Conservation (phyloP, 2,329 filamentous ascomycete genomes). For the Fusarium lateritium region DNA sequence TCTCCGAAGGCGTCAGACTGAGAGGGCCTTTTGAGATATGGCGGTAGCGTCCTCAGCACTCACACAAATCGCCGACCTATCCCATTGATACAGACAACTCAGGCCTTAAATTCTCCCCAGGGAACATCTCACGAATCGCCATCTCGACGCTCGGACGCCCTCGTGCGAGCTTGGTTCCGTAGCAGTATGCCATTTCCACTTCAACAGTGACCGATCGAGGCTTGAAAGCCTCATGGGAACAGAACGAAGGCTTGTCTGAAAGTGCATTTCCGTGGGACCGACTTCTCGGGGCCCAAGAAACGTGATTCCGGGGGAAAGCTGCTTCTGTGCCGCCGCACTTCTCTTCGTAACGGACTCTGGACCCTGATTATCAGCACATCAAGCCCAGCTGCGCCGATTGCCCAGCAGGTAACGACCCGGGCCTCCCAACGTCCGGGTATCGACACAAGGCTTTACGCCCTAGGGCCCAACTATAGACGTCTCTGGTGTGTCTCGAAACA, state of each 20-base stretch:
- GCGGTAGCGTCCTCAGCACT: not conserved
- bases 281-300: not conserved
- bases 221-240: not conserved
- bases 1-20: not conserved
- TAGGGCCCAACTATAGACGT: not conserved
- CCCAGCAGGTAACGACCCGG: not conserved
- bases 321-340: not conserved
- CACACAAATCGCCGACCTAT: not conserved
- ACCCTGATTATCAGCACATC: not conserved
- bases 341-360: not conserved
- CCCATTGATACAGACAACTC: not conserved
- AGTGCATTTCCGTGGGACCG: not conserved
- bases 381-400: not conserved
- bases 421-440: not conserved
- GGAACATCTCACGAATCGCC: not conserved
- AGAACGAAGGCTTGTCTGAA: not conserved
- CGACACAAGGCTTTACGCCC: not conserved
- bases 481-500: not conserved
- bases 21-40: not conserved
- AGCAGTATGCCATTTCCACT: not conserved
- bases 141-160: not conserved
- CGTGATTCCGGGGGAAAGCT: not conserved
- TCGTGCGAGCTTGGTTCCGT: not conserved
- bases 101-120: not conserved
- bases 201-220: not conserved